phyloP scores from a whole-genome alignment of 371 early-diverging fungal species.

The Mortierella sp. region DNA sequence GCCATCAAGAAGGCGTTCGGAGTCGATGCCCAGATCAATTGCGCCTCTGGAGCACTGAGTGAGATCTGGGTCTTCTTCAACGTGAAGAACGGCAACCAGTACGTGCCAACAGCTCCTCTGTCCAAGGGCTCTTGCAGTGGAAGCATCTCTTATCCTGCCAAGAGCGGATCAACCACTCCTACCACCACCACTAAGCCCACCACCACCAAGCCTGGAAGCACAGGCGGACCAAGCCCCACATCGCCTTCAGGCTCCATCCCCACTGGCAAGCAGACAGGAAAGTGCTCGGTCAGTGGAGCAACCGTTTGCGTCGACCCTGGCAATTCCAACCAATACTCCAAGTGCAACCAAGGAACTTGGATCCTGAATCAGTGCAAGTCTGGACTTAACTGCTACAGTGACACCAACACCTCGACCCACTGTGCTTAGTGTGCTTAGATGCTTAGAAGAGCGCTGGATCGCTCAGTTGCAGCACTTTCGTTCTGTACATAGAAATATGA shows the following conservation, averaged over 20 bases:
- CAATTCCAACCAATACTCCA: constrained; percentile 41
- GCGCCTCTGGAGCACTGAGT: constrained; percentile 52
- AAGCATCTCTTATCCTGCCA: constrained; percentile 54
- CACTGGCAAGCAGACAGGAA: constrained; percentile 37
- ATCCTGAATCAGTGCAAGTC: constrained; percentile 53
- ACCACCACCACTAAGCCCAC: constrained; percentile 3
- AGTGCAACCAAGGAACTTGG: constrained; percentile 48
- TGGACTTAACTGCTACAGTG: constrained; percentile 40
- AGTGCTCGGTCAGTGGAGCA: constrained; percentile 34
- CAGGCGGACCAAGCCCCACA: constrained; percentile 12
- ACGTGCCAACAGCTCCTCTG: constrained; percentile 24
- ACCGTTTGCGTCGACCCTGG: constrained; percentile 47
- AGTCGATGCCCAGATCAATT: constrained; percentile 60
- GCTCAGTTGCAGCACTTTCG: not conserved
- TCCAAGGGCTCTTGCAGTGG: constrained; percentile 57
- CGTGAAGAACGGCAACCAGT: constrained; percentile 30
- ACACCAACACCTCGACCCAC: constrained; percentile 42
- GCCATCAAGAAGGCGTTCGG: constrained; percentile 63
- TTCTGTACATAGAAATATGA: too few species aligned
- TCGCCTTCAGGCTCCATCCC: constrained; percentile 33
- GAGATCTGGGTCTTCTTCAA: constrained; percentile 55
- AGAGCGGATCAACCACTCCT: constrained; percentile 35
- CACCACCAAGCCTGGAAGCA: constrained; percentile 10
- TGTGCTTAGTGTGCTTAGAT: too few species aligned
- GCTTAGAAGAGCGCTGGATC: not conserved